Conservation (phyloP, 1,139 yeast genomes). For the Pichia sp. region DNA sequence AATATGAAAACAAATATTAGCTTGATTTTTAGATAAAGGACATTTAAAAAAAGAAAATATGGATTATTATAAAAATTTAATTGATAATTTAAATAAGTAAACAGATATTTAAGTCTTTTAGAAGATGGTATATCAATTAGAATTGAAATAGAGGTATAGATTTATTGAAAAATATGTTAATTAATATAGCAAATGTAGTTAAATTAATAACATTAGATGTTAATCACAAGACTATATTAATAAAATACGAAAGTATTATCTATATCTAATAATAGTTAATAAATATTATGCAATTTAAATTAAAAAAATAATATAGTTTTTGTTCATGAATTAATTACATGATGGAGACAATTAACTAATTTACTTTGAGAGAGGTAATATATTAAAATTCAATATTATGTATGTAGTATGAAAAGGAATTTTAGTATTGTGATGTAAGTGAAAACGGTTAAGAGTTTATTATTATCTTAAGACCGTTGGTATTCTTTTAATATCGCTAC, state of each 20-base stretch:
- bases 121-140: too few species aligned
- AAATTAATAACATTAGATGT: neutral
- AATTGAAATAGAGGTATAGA: conserved; percentile 1
- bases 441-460: neutral
- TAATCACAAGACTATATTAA: neutral
- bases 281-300: neutral
- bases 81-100: too few species aligned
- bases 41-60: too few species aligned
- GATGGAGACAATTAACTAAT: neutral
- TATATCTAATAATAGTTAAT: neutral
- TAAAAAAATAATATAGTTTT: neutral
- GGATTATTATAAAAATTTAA: too few species aligned
- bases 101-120: too few species aligned
- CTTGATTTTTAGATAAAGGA: too few species aligned
- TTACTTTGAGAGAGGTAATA: neutral
- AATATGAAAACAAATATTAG: too few species aligned
- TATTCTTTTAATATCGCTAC: neutral
- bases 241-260: neutral
- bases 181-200: neutral
- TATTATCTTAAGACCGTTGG: neutral
- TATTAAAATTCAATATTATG: neutral
- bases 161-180: neutral
- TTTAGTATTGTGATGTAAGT: neutral
- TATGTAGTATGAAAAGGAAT: neutral
- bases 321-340: too few species aligned